Evolutionary conservation across 148 eudicot genomes (phyloP).

Genomic region (Rhododendron kiyosumense): DNA sequence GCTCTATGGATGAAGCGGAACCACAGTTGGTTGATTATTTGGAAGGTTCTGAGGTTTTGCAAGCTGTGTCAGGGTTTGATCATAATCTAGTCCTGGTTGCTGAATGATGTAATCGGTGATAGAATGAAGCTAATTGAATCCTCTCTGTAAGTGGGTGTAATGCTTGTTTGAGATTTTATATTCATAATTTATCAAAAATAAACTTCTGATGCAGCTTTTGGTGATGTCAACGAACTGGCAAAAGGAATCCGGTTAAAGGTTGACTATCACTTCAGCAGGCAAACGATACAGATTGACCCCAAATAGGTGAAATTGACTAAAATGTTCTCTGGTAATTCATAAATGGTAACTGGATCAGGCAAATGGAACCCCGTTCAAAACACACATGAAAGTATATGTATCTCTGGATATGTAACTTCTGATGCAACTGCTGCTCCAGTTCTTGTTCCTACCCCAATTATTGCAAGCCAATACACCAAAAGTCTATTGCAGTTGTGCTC

Average conservation of each 20-base stretch:
- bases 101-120: constrained; percentile 21
- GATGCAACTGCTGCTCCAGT: background rate
- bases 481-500: background rate
- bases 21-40: constrained; percentile 53
- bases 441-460: background rate
- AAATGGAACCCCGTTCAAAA: background rate
- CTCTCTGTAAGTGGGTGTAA: background rate
- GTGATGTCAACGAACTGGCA: background rate
- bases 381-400: background rate
- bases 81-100: constrained; percentile 73
- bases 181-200: background rate
- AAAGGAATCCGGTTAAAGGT: background rate
- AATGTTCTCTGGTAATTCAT: background rate
- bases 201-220: background rate
- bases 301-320: background rate
- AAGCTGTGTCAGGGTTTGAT: constrained; percentile 88
- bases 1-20: constrained; percentile 76
- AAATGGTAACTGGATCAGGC: background rate
- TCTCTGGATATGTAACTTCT: background rate
- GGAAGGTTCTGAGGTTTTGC: constrained; percentile 57
- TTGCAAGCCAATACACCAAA: background rate
- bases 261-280: background rate
- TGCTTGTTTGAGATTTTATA: background rate
- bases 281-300: background rate
- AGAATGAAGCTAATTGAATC: background rate